Base-by-base conservation (phyloP, 2,329 filamentous ascomycete species). In the Fusarium sp. region DNA sequence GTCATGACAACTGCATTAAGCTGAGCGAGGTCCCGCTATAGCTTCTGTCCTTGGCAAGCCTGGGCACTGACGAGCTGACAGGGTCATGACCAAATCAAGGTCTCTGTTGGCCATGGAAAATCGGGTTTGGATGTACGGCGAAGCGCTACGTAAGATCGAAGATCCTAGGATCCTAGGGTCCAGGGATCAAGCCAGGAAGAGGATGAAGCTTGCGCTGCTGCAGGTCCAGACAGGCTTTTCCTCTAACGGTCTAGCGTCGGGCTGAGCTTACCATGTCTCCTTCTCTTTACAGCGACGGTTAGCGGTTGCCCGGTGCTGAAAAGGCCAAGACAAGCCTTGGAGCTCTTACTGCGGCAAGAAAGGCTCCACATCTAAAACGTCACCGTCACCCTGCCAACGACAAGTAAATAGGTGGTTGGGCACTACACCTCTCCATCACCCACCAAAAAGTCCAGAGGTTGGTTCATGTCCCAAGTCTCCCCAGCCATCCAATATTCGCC, bases 331-430 rank as follows among this genome's bases (percentile, higher is more conserved):
- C 12, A 30, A 30, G 28, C 28, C 28, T 30, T 30, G 28, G 28
- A 48, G 59, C 51, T 65, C 37, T 37, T 19, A 37, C 31, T 66
- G 30, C 46, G 62, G 62, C 52, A 44, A 45, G 23, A 42, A 25
- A 30, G 45, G 30, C 50, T 54, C 63, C 68, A 63, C 58, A 69
- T 46, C 42, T 58, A 57, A 62, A 62, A 72, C 70, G 73, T 72
- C 68, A 71, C 67, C 49, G 56, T 75, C 61, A 19, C 70, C 69
- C 51, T 48, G 73, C 52, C 73, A 75, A 75, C 73, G 26, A 18
- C 23, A 13, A 43, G 73, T 74, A 74, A 73, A 74, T 73, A 75
- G 65, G 73, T 75, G 72, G 73, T 63, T 74, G 73, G 72, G 42
- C 49, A 62, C 67, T 55, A 53, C 42, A 44, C 48, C 44, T 67